These are phyloP conservation scores for Flueggea neowawraea DNA, from an alignment of 441 rosid genomes.

Conservation along the genomic window DNA sequence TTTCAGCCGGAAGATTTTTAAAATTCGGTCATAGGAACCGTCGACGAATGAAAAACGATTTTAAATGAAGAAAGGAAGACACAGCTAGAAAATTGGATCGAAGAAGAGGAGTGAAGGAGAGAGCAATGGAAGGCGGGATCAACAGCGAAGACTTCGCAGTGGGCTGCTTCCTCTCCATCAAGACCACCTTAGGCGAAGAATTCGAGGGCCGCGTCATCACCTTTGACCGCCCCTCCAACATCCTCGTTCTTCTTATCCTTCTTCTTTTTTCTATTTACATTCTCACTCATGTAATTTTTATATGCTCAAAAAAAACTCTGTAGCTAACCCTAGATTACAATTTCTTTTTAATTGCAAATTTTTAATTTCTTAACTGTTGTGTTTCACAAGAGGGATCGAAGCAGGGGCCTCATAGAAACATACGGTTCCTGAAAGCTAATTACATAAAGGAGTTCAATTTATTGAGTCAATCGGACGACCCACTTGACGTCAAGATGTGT, in stretches of 20 bases:
- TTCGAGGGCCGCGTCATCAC: conserved; percentile 84
- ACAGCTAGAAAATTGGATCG: too few relatives aligned
- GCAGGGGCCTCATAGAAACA: conserved; percentile 63
- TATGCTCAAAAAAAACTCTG: too few relatives aligned
- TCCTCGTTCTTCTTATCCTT: conserved; percentile 95
- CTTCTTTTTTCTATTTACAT: conserved; percentile 20
- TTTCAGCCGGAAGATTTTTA: too few relatives aligned
- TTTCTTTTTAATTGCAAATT: conserved; percentile 1
- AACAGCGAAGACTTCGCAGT: conserved; percentile 61
- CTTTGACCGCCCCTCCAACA: conserved; percentile 83
- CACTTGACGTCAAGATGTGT: conserved; percentile 56
- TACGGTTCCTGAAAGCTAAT: conserved; percentile 75
- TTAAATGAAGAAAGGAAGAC: too few relatives aligned
- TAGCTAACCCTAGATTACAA: neutral
- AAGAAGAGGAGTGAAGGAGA: too few relatives aligned
- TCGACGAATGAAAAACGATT: too few relatives aligned
- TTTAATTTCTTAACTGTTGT: conserved; percentile 35
- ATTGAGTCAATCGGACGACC: conserved; percentile 75
- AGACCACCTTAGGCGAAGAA: conserved; percentile 81
- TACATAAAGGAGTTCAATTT: conserved; percentile 60
- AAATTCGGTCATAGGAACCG: too few relatives aligned
- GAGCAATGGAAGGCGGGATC: conserved; percentile 31
- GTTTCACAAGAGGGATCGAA: conserved; percentile 72
- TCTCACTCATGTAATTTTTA: too few relatives aligned
- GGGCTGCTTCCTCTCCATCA: conserved; percentile 80